These are phyloP conservation scores for Albifimbria verrucaria DNA, from an alignment of 2,329 filamentous ascomycete species.

Conservation along the genomic window DNA sequence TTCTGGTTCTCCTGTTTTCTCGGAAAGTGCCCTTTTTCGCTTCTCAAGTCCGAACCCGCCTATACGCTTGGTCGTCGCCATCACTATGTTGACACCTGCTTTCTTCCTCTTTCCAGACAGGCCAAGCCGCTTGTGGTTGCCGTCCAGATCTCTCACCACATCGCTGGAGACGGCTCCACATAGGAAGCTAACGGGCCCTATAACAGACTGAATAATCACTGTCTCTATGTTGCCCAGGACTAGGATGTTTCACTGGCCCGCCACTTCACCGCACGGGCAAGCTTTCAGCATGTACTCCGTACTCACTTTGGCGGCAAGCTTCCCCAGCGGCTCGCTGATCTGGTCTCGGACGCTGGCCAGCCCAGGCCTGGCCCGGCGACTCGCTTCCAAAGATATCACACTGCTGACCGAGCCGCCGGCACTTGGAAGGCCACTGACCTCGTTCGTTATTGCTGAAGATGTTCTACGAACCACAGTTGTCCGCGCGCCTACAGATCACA, in stretches of 20 bases:
- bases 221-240: background rate
- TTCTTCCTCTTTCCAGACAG: background rate
- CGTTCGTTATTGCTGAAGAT: background rate
- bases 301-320: background rate
- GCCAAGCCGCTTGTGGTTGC: background rate
- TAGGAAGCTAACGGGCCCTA: background rate
- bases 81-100: no score
- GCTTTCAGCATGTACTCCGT: background rate
- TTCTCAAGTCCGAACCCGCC: background rate
- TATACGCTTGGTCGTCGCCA: background rate
- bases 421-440: background rate
- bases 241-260: background rate
- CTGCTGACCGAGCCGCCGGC: background rate
- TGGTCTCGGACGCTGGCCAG: background rate
- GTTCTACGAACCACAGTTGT: no score
- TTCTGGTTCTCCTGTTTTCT: background rate
- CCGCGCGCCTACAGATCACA: no score
- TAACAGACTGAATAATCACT: background rate
- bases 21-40: background rate
- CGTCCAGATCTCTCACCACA: background rate
- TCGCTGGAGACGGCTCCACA: background rate
- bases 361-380: no score
- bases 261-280: background rate
- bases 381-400: background rate
- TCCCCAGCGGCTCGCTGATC: no score